Evolutionary conservation across 352 stramenopile species (phyloP), one percentile per base, ranked within the genome.

Genomic region (Pythium aquatile): DNA sequence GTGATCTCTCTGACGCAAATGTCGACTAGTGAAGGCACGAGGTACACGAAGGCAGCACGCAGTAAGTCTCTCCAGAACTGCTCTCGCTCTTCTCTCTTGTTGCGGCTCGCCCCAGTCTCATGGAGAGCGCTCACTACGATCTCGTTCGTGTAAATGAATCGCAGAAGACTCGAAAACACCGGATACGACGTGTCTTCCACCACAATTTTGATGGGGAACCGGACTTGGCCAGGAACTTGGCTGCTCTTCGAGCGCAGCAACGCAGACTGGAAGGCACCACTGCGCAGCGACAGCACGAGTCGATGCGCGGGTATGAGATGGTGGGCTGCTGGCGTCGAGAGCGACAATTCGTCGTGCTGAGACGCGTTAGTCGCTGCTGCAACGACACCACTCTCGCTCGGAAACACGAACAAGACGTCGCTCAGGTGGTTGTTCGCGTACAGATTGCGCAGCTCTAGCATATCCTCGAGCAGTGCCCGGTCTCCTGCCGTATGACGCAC

Each of bases 91-190:
- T 71, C 58, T 47, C 16, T 58, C 42, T 66, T 63, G n/a, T 57
- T 55, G 32, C 64, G 58, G 32, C 33, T 65, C 39, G 39, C 44
- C 3, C 47, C 48, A 3, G 28, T 39, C 14, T 54, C 61, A 32
- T 63, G 14, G 4, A 61, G 1, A 40, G 55, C 30, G 3, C 60
- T 48, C 16, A 72, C 64, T 55, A 46, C 53, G 33, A 90, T 65
- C 35, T 93, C 75, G 49, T 88, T 88, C n/a, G 81, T 90, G 70
- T 95, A 95, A 29, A 95, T 58, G 54, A 85, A 95, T 28, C 76
- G 65, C 42, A 94, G 62, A 53, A 94, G 55, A 42, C 77, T 74
- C 24, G 82, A 79, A 68, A 94, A 93, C 5, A 90, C 79, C 11
- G 61, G 69, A 46, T 87, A 91, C 13, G 86, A 63, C n/a, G 86